These are phyloP conservation scores for Acer yangbiense DNA, from an alignment of 345 rosid genomes.

Conservation along the genomic window DNA sequence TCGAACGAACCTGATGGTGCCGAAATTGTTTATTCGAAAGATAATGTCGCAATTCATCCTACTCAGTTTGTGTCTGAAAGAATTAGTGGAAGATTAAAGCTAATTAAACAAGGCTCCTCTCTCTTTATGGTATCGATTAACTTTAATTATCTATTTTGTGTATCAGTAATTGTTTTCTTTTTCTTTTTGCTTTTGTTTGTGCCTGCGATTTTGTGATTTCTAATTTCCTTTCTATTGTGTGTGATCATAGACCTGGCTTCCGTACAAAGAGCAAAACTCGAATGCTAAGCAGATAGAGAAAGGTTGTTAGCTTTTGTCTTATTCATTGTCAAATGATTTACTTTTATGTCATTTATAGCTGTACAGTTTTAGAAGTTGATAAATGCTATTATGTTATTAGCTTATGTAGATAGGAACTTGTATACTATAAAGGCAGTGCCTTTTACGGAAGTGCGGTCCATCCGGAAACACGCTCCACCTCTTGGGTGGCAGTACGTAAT, in stretches of 20 bases:
- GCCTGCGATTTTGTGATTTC: background rate
- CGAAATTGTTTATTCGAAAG: conserved; percentile 71
- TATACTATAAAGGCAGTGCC: conserved; percentile 85
- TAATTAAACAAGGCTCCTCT: conserved; percentile 73
- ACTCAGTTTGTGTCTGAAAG: conserved; percentile 87
- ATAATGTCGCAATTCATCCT: conserved; percentile 90
- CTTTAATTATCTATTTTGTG: background rate
- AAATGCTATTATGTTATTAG: conserved; percentile 20
- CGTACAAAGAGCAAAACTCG: conserved; percentile 76
- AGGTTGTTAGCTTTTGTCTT: conserved; percentile 47
- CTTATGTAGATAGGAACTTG: conserved; percentile 69
- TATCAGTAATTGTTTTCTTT: background rate
- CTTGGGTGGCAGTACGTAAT: conserved; percentile 98
- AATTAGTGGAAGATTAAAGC: conserved; percentile 87
- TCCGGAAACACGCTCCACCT: conserved; percentile 83
- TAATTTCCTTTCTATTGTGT: background rate
- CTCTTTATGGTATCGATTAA: conserved; percentile 63
- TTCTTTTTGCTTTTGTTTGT: background rate
- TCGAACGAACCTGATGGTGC: conserved; percentile 69
- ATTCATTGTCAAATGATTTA: background rate
- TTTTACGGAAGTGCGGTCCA: conserved; percentile 77
- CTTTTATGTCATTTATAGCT: conserved; percentile 1
- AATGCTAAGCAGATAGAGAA: conserved; percentile 73
- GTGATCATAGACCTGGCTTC: conserved; percentile 80
- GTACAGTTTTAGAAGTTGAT: background rate